These are phyloP conservation scores for Aureobasidium musti DNA, from an alignment of 2,329 filamentous ascomycete species.

Conservation along the genomic window DNA sequence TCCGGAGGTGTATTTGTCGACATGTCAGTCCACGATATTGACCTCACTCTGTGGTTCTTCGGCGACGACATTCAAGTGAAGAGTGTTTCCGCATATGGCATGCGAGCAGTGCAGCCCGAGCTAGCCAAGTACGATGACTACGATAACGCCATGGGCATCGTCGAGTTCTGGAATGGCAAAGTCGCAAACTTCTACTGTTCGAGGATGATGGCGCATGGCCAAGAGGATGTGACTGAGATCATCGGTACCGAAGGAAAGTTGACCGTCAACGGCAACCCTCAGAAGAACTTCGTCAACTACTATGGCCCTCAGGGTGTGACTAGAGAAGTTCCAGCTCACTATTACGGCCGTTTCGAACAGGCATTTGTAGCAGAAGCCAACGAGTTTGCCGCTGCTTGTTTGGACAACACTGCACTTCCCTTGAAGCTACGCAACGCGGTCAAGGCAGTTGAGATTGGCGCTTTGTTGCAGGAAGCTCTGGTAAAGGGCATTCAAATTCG, in stretches of 20 bases:
- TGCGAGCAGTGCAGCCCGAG: conserved; percentile 42
- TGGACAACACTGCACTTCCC: conserved; percentile 26
- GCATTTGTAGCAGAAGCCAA: conserved; percentile 30
- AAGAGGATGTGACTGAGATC: conserved; percentile 50
- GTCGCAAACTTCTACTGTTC: conserved; percentile 51
- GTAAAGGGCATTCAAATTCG: conserved; percentile 27
- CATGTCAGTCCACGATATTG: conserved; percentile 50
- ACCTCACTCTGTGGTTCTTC: conserved; percentile 48
- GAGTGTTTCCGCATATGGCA: conserved; percentile 35
- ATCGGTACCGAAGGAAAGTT: conserved; percentile 47
- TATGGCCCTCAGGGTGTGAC: conserved; percentile 25
- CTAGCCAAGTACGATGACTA: conserved; percentile 46
- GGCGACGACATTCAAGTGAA: conserved; percentile 44
- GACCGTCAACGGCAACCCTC: conserved; percentile 35
- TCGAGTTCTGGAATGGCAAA: conserved; percentile 50
- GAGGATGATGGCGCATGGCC: conserved; percentile 48
- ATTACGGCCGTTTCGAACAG: conserved; percentile 30
- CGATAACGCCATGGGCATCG: conserved; percentile 50
- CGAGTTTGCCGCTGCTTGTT: conserved; percentile 28
- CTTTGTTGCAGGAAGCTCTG: conserved; percentile 29
- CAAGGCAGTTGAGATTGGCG: conserved; percentile 29
- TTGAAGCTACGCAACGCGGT: conserved; percentile 26
- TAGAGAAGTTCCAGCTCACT: conserved; percentile 29
- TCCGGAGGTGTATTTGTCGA: conserved; percentile 52
- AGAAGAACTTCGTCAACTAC: conserved; percentile 27